Evolutionary conservation across 2,329 filamentous ascomycete genomes (phyloP).

Genomic region (Pezicula carpinea): DNA sequence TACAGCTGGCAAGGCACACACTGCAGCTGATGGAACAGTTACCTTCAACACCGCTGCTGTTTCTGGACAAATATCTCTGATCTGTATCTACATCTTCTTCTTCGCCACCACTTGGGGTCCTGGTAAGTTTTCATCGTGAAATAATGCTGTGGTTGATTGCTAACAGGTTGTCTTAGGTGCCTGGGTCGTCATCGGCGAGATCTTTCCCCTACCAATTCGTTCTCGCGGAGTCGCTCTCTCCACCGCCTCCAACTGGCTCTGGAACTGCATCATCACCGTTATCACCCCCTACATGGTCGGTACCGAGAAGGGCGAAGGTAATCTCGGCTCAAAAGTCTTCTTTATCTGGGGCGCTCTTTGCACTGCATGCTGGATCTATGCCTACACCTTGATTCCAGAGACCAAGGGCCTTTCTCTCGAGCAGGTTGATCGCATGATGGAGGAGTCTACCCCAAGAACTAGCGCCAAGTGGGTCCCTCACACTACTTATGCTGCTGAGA

Average conservation of each 20-base stretch:
- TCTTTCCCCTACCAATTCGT: slow-evolving; percentile 85
- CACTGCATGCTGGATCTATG: slow-evolving; percentile 48
- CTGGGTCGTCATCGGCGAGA: slow-evolving; percentile 83
- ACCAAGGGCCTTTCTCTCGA: slow-evolving; percentile 71
- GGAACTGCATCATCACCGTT: slow-evolving; percentile 72
- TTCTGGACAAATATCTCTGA: slow-evolving; percentile 74
- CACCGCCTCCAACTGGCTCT: slow-evolving; percentile 87
- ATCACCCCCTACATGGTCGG: slow-evolving; percentile 72
- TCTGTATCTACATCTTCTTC: slow-evolving; percentile 89
- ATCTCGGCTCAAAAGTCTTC: slow-evolving; percentile 28
- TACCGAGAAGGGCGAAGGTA: slow-evolving; percentile 42
- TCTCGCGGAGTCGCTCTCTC: slow-evolving; percentile 82
- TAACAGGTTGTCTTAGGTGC: slow-evolving; percentile 31
- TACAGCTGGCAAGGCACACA: slow-evolving; percentile 47
- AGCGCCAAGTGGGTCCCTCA: slow-evolving; percentile 26
- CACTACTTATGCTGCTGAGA: slow-evolving; percentile 19
- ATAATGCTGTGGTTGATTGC: no score
- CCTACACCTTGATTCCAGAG: slow-evolving; percentile 61
- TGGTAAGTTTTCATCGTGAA: slow-evolving; percentile 27
- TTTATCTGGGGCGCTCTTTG: slow-evolving; percentile 61
- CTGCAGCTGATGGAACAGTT: slow-evolving; percentile 14
- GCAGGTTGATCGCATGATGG: slow-evolving; percentile 64
- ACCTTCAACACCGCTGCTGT: slow-evolving; percentile 53
- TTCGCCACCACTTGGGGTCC: slow-evolving; percentile 89
- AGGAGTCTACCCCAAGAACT: slow-evolving; percentile 39